Evolutionary conservation across 768 basidiomycete genomes (phyloP).

Genomic region (Austroboletus eburneus): DNA sequence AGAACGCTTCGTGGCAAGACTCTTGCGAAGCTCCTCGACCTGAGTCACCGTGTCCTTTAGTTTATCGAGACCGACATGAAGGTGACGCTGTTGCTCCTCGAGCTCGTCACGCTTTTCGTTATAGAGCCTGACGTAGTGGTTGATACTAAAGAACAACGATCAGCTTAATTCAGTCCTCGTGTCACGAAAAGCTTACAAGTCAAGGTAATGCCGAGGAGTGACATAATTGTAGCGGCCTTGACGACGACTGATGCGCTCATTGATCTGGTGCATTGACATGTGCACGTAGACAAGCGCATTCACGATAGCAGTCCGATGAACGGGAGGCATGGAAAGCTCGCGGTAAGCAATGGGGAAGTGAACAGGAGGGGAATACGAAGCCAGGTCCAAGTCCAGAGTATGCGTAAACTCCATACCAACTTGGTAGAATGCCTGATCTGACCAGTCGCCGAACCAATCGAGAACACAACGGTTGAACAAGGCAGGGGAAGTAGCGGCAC

Average conservation of each 20-base stretch:
- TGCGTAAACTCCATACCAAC: slow-evolving; percentile 97
- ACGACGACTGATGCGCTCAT: slow-evolving; percentile 80
- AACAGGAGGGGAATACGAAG: slow-evolving; percentile 72
- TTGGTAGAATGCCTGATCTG: slow-evolving; percentile 97
- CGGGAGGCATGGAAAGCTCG: slow-evolving; percentile 77
- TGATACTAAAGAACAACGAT: slow-evolving; percentile 57
- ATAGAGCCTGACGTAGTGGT: slow-evolving; percentile 93
- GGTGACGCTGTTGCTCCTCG: slow-evolving; percentile 97
- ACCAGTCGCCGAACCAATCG: slow-evolving; percentile 99
- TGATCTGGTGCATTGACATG: slow-evolving; percentile 83
- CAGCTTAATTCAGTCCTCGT: background rate
- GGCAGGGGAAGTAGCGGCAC: slow-evolving; percentile 96
- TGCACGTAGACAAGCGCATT: slow-evolving; percentile 94
- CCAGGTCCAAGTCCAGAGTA: slow-evolving; percentile 85
- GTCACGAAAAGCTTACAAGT: slow-evolving; percentile 72
- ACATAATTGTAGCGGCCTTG: slow-evolving; percentile 97
- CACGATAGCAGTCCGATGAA: slow-evolving; percentile 86
- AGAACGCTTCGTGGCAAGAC: slow-evolving; percentile 88
- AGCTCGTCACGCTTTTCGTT: slow-evolving; percentile 96
- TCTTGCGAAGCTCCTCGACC: slow-evolving; percentile 93
- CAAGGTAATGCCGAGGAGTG: slow-evolving; percentile 95
- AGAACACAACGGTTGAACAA: slow-evolving; percentile 98
- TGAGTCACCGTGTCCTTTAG: slow-evolving; percentile 93
- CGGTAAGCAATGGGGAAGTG: slow-evolving; percentile 91
- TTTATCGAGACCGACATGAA: slow-evolving; percentile 97